Percentiles rank a stretch among this genome's conserved stretches.
phyloP scores from a whole-genome alignment of 2,329 filamentous ascomycete species.

The Colletotrichum sojae region DNA sequence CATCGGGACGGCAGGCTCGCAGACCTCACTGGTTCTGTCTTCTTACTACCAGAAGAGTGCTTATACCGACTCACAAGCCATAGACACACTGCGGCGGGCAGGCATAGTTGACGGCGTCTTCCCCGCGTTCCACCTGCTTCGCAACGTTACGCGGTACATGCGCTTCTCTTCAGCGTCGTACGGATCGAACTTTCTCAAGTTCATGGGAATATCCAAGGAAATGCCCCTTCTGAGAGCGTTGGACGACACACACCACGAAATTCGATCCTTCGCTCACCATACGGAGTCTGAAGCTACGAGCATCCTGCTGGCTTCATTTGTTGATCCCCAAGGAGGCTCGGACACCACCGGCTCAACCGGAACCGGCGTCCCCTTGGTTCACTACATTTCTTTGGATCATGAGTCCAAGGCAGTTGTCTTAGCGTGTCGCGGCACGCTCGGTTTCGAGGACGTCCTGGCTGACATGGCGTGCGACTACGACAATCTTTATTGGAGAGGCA shows the following conservation, averaged over 20 bases:
- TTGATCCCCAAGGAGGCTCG: constrained; percentile 77
- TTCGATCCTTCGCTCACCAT: constrained; percentile 75
- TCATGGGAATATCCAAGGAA: constrained; percentile 72
- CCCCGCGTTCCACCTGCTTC: constrained; percentile 70
- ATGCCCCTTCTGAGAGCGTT: constrained; percentile 57
- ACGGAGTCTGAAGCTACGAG: constrained; percentile 70
- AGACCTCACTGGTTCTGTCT: constrained; percentile 67
- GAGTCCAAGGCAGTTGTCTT: constrained; percentile 80
- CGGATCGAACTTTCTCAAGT: constrained; percentile 73
- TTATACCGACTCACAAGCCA: constrained; percentile 63
- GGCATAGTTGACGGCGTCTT: constrained; percentile 72
- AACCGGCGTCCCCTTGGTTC: constrained; percentile 78
- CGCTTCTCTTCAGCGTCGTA: constrained; percentile 78
- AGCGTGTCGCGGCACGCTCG: constrained; percentile 79
- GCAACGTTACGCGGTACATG: constrained; percentile 76
- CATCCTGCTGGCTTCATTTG: constrained; percentile 78
- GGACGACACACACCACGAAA: constrained; percentile 70
- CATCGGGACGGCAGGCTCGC: constrained; percentile 68
- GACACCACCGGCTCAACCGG: constrained; percentile 75
- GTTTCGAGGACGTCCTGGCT: constrained; percentile 80
- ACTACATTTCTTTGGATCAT: constrained; percentile 81
- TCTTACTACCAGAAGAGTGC: constrained; percentile 64
- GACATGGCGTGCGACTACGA: constrained; percentile 84
- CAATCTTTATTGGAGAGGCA: constrained; percentile 73
- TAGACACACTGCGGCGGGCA: constrained; percentile 64